Conservation (phyloP, 2,329 filamentous ascomycete species). For the Fusarium brevicatenulatum region DNA sequence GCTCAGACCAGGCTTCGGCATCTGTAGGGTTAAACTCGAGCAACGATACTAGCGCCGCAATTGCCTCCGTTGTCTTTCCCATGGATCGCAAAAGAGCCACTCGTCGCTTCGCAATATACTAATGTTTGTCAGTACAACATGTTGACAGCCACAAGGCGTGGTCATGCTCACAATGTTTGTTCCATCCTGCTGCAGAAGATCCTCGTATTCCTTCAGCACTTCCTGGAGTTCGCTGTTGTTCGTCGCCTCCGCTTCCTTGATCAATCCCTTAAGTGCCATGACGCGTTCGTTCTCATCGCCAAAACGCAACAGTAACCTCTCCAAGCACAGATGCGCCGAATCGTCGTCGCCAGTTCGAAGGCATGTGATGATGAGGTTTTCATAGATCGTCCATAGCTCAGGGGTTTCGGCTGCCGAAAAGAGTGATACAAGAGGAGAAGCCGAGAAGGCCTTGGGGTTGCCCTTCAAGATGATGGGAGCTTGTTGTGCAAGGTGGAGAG, state of each 20-base stretch:
- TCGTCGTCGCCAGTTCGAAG: conserved; percentile 85
- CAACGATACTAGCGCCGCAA: conserved; percentile 76
- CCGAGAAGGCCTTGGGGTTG: conserved; percentile 63
- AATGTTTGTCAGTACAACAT: conserved; percentile 35
- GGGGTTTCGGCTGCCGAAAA: conserved; percentile 73
- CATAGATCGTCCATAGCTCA: conserved; percentile 85
- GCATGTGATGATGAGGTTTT: conserved; percentile 86
- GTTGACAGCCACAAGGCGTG: background rate
- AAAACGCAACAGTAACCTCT: conserved; percentile 81
- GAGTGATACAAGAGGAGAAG: conserved; percentile 64
- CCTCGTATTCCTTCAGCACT: conserved; percentile 81
- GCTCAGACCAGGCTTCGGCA: conserved; percentile 91
- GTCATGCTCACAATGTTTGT: conserved; percentile 76
- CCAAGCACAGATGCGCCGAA: conserved; percentile 78
- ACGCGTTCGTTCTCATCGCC: conserved; percentile 86
- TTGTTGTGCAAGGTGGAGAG: conserved; percentile 68
- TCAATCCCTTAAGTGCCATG: conserved; percentile 82
- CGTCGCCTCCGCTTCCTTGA: conserved; percentile 83
- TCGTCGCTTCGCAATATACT: conserved; percentile 87
- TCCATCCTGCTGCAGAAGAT: conserved; percentile 75
- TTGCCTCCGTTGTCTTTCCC: conserved; percentile 76
- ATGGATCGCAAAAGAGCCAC: conserved; percentile 82
- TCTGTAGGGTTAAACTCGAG: conserved; percentile 89
- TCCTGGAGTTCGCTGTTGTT: conserved; percentile 72
- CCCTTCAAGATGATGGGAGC: conserved; percentile 66